These are phyloP conservation scores for Penicillium chermesinum DNA, from an alignment of 495 filamentous ascomycete species.

Conservation along the genomic window DNA sequence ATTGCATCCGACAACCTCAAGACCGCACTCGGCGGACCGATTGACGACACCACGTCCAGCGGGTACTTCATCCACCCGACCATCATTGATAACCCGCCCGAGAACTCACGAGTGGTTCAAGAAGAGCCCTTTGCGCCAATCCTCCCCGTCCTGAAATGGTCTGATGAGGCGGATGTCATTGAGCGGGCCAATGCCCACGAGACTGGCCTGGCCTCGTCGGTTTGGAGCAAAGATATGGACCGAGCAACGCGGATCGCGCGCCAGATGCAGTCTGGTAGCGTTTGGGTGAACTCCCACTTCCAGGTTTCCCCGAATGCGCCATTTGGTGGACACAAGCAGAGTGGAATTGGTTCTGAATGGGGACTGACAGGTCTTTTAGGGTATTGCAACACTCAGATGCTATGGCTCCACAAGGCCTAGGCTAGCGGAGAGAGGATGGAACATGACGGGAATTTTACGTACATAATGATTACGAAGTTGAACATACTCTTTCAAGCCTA, in stretches of 20 bases:
- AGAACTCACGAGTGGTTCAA: slow-evolving; percentile 42
- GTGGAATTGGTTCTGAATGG: slow-evolving; percentile 62
- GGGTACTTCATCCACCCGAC: slow-evolving; percentile 53
- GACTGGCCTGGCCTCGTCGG: slow-evolving; percentile 52
- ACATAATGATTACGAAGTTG: not conserved
- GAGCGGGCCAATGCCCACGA: slow-evolving; percentile 51
- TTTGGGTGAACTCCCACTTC: slow-evolving; percentile 54
- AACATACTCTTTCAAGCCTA: not conserved
- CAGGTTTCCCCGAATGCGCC: slow-evolving; percentile 46
- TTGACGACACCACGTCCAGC: slow-evolving; percentile 22
- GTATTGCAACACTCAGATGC: slow-evolving; percentile 54
- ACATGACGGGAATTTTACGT: not conserved
- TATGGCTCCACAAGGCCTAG: slow-evolving; percentile 15
- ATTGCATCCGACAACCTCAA: slow-evolving; percentile 45
- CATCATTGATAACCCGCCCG: slow-evolving; percentile 56
- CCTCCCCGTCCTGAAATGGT: slow-evolving; percentile 52
- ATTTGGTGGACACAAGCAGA: slow-evolving; percentile 62
- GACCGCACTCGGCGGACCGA: slow-evolving; percentile 28
- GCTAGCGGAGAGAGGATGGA: too few species aligned
- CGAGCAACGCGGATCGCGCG: slow-evolving; percentile 46
- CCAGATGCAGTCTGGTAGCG: slow-evolving; percentile 48
- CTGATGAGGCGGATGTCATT: slow-evolving; percentile 54
- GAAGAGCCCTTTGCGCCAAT: slow-evolving; percentile 53
- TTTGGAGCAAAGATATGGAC: slow-evolving; percentile 51
- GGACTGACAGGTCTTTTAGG: slow-evolving; percentile 52